Conservation (phyloP, 2,329 filamentous ascomycete species). For the Arthrobotrys pseudoclavata region DNA sequence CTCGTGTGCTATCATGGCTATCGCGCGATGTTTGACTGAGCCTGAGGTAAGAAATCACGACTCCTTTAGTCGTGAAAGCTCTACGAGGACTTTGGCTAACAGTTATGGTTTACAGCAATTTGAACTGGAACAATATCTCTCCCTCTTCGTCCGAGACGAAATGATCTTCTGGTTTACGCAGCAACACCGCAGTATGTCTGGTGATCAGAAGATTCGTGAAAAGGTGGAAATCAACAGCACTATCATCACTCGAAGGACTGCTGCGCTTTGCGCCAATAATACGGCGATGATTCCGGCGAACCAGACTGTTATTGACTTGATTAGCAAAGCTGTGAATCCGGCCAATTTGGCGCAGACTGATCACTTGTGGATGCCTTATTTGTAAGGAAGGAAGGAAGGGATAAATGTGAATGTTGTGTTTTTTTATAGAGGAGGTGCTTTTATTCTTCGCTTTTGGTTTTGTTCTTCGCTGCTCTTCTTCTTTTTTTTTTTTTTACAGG, state of each 20-base stretch:
- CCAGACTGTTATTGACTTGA: constrained; percentile 94
- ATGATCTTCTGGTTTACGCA: constrained; percentile 97
- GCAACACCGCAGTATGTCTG: constrained; percentile 73
- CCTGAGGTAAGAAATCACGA: constrained; percentile 71
- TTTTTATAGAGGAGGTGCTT: neutral
- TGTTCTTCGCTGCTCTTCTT: neutral
- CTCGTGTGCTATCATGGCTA: constrained; percentile 94
- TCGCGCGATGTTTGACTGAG: constrained; percentile 92
- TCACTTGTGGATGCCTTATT: constrained; percentile 96
- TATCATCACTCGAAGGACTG: constrained; percentile 89
- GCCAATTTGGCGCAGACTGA: constrained; percentile 89
- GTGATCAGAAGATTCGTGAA: constrained; percentile 79
- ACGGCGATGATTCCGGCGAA: constrained; percentile 89
- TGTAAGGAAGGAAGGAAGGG: constrained; percentile 70
- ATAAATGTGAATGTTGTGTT: neutral
- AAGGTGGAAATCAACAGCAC: constrained; percentile 89
- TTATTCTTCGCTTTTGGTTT: neutral
- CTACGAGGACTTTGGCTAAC: neutral
- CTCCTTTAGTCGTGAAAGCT: neutral
- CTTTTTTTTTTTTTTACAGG: constrained; percentile 10
- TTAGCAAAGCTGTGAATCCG: constrained; percentile 93
- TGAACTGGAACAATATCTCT: constrained; percentile 94
- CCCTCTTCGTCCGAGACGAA: constrained; percentile 95
- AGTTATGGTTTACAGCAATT: constrained; percentile 65
- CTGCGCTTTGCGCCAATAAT: constrained; percentile 83